phyloP scores from a whole-genome alignment of 139 green algal genomes.

The Chlorella vulgaris region DNA sequence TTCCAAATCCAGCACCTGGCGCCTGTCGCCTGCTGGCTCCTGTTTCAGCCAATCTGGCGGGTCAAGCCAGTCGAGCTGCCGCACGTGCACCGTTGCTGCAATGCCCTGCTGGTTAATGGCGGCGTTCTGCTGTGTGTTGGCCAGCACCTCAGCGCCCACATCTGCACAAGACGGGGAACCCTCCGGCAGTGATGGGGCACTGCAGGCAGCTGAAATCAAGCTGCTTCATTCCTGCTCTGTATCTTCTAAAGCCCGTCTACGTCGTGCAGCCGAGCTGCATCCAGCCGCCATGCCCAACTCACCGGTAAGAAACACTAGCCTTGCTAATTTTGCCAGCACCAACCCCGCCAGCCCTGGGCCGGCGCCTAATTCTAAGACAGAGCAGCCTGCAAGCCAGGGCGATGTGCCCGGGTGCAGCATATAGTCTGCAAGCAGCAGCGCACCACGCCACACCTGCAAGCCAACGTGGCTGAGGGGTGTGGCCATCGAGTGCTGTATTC shows the following conservation, averaged over 20 bases:
- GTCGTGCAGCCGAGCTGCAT: no score
- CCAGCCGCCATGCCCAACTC: neutral
- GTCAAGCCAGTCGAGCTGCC: slow-evolving; percentile 30
- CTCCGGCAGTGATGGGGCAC: neutral
- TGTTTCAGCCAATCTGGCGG: slow-evolving; percentile 26
- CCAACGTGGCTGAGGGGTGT: slow-evolving; percentile 21
- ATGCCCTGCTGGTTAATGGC: neutral
- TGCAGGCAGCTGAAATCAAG: no score
- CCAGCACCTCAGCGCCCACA: neutral
- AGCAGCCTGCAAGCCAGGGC: neutral
- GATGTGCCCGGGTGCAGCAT: neutral
- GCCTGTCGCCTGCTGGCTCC: neutral
- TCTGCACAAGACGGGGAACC: neutral
- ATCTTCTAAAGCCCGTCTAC: no score
- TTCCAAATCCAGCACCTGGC: neutral
- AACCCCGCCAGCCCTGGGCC: slow-evolving; percentile 25
- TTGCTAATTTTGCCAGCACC: neutral
- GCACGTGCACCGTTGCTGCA: neutral
- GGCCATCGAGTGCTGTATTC: slow-evolving; percentile 16
- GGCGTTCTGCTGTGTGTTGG: neutral
- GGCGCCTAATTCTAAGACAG: slow-evolving; percentile 23
- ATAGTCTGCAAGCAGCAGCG: slow-evolving; percentile 30
- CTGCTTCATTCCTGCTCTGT: no score
- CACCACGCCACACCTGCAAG: slow-evolving; percentile 33
- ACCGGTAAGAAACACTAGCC: slow-evolving; percentile 17